Percentiles rank a stretch among this genome's conserved stretches.
phyloP scores from a whole-genome alignment of 1,284 basidiomycete species.

The Leucoagaricus sp. region DNA sequence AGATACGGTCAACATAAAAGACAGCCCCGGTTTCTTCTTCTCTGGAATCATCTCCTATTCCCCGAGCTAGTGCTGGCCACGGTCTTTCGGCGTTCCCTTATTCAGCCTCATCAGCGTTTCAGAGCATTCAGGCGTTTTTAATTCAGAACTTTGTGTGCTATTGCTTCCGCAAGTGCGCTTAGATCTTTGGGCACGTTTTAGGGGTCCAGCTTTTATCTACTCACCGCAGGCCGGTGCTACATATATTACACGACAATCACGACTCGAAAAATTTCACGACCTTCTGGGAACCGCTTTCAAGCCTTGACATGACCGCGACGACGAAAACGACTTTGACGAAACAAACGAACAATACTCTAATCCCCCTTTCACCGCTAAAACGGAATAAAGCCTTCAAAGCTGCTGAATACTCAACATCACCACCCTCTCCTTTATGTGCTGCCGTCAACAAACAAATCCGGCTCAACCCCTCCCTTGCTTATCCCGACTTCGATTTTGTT shows the following conservation, averaged over 20 bases:
- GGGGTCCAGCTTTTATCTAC: background rate
- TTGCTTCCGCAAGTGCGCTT: background rate
- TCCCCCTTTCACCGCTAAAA: background rate
- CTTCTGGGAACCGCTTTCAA: too few species aligned
- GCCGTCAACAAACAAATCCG: constrained; percentile 28
- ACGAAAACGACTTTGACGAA: constrained; percentile 4
- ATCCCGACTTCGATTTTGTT: constrained; percentile 31
- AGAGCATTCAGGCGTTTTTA: constrained; percentile 1
- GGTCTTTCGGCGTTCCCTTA: background rate
- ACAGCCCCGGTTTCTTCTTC: background rate
- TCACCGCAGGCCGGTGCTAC: constrained; percentile 3
- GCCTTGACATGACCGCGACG: background rate
- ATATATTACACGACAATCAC: background rate
- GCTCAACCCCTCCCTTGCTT: constrained; percentile 23
- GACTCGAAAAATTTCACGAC: too few species aligned
- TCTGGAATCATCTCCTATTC: constrained; percentile 2
- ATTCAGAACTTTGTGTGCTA: background rate
- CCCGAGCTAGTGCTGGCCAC: constrained; percentile 7
- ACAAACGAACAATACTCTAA: background rate
- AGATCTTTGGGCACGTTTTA: background rate
- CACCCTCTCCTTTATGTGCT: constrained; percentile 21
- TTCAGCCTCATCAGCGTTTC: constrained; percentile 4
- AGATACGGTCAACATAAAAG: background rate
- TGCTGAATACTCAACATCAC: background rate
- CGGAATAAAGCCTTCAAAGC: background rate